A percentile compares a stretch with the other conserved stretches of the same genome.
Conservation (phyloP, 2,329 filamentous ascomycete species). For the Penicillium occitanis region DNA sequence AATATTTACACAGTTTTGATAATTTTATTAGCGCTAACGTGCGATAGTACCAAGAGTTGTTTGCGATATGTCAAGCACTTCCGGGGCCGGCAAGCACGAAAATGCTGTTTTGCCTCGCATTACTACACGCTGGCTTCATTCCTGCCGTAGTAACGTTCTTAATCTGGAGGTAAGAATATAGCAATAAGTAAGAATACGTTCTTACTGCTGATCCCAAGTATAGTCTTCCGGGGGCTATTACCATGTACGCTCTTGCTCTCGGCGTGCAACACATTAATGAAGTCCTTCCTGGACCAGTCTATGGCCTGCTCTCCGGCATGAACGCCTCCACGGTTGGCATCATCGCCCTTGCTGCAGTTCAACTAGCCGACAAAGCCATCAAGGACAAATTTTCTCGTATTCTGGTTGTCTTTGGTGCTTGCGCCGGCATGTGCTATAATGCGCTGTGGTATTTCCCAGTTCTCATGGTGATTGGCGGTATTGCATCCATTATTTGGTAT, state of each 20-base stretch:
- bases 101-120: conserved; percentile 67
- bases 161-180: conserved; percentile 57
- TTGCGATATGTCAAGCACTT: conserved; percentile 66
- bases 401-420: conserved; percentile 62
- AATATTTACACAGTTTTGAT: background rate
- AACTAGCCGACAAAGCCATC: conserved; percentile 67
- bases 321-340: conserved; percentile 72
- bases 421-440: conserved; percentile 68
- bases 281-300: conserved; percentile 61
- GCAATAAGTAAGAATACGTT: background rate
- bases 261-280: conserved; percentile 63
- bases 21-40: background rate
- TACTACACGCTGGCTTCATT: conserved; percentile 61
- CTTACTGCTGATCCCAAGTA: background rate
- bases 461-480: conserved; percentile 59
- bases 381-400: conserved; percentile 63
- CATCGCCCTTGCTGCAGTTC: conserved; percentile 67
- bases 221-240: conserved; percentile 67
- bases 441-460: conserved; percentile 73
- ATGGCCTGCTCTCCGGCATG: conserved; percentile 68
- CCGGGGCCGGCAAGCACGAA: conserved; percentile 70
- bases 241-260: conserved; percentile 66
- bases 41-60: conserved; percentile 67
- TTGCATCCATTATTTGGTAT: conserved; percentile 58
- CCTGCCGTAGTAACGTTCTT: conserved; percentile 61